Evolutionary conservation across 805 yeast genomes (phyloP).

Genomic region (Starmerella floricola): DNA sequence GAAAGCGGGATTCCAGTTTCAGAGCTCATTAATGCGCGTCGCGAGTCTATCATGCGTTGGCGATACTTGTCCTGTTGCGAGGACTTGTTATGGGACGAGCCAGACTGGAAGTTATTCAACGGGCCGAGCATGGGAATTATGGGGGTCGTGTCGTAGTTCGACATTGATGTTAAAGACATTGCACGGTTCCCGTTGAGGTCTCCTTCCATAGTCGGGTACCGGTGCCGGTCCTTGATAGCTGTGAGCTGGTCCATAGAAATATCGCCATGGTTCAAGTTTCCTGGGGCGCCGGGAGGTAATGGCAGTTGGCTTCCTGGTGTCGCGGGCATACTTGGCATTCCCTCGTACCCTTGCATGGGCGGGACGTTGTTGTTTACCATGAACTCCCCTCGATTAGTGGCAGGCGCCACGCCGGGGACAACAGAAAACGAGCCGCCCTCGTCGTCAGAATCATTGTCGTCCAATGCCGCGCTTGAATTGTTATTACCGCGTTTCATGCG

Average conservation of each 20-base stretch:
- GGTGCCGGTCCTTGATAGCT: conserved; percentile 27
- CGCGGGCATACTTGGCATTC: too few species aligned
- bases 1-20: conserved; percentile 21
- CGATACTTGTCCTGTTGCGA: conserved; percentile 22
- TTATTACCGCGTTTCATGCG: conserved; percentile 18
- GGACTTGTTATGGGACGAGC: conserved; percentile 6
- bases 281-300: too few species aligned
- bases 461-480: conserved; percentile 8
- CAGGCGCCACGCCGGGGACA: conserved; percentile 2
- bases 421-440: conserved; percentile 15
- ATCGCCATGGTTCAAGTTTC: conserved; percentile 9
- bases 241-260: conserved; percentile 20
- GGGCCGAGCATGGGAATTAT: conserved; percentile 28
- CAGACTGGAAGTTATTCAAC: conserved; percentile 5
- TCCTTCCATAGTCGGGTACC: conserved; percentile 26
- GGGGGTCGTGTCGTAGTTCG: conserved; percentile 29
- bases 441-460: conserved; percentile 24
- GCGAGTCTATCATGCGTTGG: conserved; percentile 23
- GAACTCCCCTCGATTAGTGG: too few species aligned
- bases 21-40: conserved; percentile 19
- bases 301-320: too few species aligned
- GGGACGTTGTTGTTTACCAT: too few species aligned
- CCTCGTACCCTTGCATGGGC: too few species aligned
- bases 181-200: conserved; percentile 20
- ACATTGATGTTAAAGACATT: conserved; percentile 27